A percentile compares a stretch with the other conserved stretches of the same genome.
Conservation (phyloP, 148 eudicot species). For the Fagopyrum homotropicum region DNA sequence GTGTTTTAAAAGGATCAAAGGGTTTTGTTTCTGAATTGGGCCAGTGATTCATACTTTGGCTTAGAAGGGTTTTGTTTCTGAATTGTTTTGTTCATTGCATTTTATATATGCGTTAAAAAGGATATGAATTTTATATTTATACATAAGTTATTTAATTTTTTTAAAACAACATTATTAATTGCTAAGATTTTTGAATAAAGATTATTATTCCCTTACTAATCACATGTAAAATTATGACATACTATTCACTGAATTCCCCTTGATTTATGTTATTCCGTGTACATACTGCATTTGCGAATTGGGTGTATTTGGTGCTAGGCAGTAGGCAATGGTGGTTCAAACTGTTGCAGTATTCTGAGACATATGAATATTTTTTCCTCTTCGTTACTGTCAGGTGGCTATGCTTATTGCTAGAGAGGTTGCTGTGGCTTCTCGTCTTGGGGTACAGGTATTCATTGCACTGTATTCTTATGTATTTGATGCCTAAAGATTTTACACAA, state of each 20-base stretch:
- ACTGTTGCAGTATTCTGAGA: conserved; percentile 6
- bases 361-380: background rate
- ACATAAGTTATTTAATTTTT: background rate
- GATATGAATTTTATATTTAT: background rate
- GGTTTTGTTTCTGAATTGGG: background rate
- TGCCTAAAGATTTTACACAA: background rate
- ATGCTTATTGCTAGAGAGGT: conserved; percentile 90
- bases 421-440: conserved; percentile 64
- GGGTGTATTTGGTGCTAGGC: background rate
- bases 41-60: background rate
- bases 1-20: too few relatives aligned
- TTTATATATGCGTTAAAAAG: too few relatives aligned
- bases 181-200: background rate
- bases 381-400: conserved; percentile 46
- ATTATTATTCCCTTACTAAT: background rate
- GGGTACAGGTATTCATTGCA: conserved; percentile 62
- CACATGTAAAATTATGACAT: background rate
- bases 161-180: background rate
- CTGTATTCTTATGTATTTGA: background rate
- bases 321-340: background rate
- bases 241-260: background rate
- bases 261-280: background rate
- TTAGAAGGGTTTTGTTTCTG: background rate
- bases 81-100: background rate
- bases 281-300: background rate